A percentile compares a stretch with the other conserved stretches of the same genome.
Evolutionary conservation across 2,329 filamentous ascomycete genomes (phyloP).

Genomic region (Malbranchea cinnamomea): DNA sequence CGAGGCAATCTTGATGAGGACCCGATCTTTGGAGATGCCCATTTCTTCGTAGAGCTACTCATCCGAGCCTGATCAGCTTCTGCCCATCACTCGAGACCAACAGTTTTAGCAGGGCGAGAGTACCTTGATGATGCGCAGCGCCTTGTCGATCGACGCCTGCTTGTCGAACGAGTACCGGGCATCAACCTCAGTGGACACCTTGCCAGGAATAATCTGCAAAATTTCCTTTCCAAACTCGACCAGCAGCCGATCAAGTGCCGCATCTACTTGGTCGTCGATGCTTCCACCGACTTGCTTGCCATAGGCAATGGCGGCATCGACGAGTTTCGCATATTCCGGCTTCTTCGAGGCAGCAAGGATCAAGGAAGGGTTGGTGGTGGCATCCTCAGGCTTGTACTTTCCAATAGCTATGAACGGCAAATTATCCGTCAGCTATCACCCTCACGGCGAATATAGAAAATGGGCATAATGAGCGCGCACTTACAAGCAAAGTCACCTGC

Average conservation of each 20-base stretch:
- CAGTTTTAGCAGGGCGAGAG: slow-evolving; percentile 8
- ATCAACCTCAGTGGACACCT: slow-evolving; percentile 98
- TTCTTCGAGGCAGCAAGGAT: slow-evolving; percentile 98
- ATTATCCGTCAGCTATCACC: slow-evolving; percentile 4
- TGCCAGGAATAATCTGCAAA: slow-evolving; percentile 88
- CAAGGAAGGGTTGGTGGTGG: slow-evolving; percentile 97
- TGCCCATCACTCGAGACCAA: not conserved
- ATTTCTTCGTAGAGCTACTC: slow-evolving; percentile 78
- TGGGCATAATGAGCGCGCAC: slow-evolving; percentile 22
- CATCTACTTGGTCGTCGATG: slow-evolving; percentile 72
- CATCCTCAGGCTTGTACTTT: slow-evolving; percentile 99
- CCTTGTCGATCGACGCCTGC: slow-evolving; percentile 84
- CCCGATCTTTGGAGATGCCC: slow-evolving; percentile 81
- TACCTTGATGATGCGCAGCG: slow-evolving; percentile 91
- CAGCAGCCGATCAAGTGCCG: slow-evolving; percentile 79
- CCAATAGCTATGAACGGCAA: slow-evolving; percentile 54
- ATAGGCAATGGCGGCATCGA: slow-evolving; percentile 70
- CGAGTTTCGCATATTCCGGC: slow-evolving; percentile 83
- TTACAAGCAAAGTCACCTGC: slow-evolving; percentile 63
- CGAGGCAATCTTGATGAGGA: slow-evolving; percentile 97
- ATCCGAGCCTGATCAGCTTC: not conserved
- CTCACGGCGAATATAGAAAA: slow-evolving; percentile 1
- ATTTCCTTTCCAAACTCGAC: slow-evolving; percentile 99
- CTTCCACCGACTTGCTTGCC: slow-evolving; percentile 59
- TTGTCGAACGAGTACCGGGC: slow-evolving; percentile 92